Evolutionary conservation across 495 filamentous ascomycete species (phyloP), one percentile per base, ranked within the genome.

Genomic region (Astrocystis sublimbata): DNA sequence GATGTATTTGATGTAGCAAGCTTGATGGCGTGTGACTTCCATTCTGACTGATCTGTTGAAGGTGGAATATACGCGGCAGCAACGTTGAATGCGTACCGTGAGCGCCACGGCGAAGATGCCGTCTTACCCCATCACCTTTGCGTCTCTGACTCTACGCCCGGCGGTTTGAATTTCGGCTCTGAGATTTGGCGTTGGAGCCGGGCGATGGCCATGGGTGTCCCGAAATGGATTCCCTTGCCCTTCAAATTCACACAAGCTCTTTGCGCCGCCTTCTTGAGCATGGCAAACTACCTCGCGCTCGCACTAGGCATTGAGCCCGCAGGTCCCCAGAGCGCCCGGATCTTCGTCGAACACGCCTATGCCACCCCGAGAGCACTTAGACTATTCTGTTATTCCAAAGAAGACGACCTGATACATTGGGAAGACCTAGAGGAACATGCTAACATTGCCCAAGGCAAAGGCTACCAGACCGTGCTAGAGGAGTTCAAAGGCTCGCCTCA

Each of bases 341-440:
- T 70, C 3, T 75, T 78, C 61, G 68, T 75, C 12, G 68, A 80
- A 41, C 65, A 69, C 31, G 49, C 47, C 2, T 63, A 70, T 24
- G 71, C 71, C 26, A 70, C 68, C 26, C 63, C 38, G 4, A 36
- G 31, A 0, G 75, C 77, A 23, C 71, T 65, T 40, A 65, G 79
- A 40, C 17, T 85, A 42, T 85, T 83, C 62, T 61, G 84, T 8
- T 84, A 84, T 63, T 81, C 78, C 17, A 82, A 81, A 66, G 75
- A 76, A 40, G 83, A 86, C 70, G 78, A 83, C 60, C 77, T 86
- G 24, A 84, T 85, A 51, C 63, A 72, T 38, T 84, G 76, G 73
- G 67, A 80, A 61, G 81, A 85, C 58, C 70, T 86, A 53, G 82
- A 86, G 65, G 65, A 65, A 36, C 80, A 84, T 61, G 78, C 80